Evolutionary conservation across 306 rosid species (phyloP).

Genomic region (Sicyos edulis): DNA sequence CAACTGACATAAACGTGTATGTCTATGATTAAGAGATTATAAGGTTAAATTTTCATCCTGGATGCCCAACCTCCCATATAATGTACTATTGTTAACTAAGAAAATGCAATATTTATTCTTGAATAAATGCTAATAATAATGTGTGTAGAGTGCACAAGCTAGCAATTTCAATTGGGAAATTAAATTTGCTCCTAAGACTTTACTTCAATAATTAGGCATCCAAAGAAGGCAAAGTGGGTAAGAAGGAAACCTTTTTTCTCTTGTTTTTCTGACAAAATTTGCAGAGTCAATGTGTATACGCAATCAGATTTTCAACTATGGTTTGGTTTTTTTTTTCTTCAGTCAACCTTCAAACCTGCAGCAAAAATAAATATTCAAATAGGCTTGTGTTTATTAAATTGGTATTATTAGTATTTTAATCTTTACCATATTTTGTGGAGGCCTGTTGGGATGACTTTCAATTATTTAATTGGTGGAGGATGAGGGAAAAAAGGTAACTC

Average conservation of each 20-base stretch:
- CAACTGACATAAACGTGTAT: too few species aligned
- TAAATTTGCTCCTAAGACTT: not conserved
- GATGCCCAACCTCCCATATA: too few species aligned
- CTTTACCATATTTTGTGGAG: not conserved
- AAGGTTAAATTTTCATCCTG: too few species aligned
- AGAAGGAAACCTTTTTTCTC: not conserved
- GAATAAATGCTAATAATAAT: not conserved
- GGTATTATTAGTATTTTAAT: not conserved
- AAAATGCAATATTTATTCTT: not conserved
- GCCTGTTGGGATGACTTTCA: not conserved
- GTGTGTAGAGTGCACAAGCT: not conserved
- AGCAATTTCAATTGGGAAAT: too few species aligned
- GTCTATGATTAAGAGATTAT: too few species aligned
- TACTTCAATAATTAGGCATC: not conserved
- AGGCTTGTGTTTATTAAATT: not conserved
- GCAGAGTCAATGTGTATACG: conserved; percentile 17
- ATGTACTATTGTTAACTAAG: not conserved
- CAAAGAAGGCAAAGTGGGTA: not conserved
- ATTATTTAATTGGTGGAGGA: not conserved
- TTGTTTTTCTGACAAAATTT: conserved; percentile 9
- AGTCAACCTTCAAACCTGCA: conserved; percentile 19
- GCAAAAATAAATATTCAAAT: conserved; percentile 13
- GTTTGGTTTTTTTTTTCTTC: not conserved
- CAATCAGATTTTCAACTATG: not conserved
- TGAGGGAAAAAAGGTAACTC: not conserved